phyloP scores from a whole-genome alignment of 2,329 filamentous ascomycete genomes.

The Diaporthe citri region DNA sequence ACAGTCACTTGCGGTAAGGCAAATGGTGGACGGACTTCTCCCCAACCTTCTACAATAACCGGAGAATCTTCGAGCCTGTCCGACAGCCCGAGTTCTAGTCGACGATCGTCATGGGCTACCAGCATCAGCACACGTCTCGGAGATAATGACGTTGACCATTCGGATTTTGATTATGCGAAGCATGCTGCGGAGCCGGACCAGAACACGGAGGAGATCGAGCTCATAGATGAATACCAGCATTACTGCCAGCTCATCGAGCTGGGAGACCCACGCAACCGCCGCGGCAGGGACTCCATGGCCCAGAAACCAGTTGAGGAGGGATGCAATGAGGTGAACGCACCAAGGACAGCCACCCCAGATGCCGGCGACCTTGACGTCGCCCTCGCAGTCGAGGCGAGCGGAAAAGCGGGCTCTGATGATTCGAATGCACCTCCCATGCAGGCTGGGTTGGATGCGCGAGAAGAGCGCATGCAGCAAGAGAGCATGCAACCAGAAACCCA shows the following conservation, averaged over 20 bases:
- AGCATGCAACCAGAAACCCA: neutral
- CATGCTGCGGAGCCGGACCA: rapidly evolving
- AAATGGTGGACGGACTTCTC: neutral
- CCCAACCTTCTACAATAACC: neutral
- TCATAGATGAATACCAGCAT: neutral
- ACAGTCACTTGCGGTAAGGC: too few species aligned
- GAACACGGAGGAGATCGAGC: too few species aligned
- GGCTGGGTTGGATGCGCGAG: neutral
- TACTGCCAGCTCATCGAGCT: neutral
- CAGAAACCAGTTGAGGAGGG: neutral
- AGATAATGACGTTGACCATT: neutral
- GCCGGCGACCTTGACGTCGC: too few species aligned
- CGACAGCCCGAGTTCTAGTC: neutral
- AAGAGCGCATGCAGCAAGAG: neutral
- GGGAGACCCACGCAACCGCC: neutral
- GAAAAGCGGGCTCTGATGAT: neutral
- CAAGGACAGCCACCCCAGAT: too few species aligned
- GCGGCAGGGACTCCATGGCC: neutral
- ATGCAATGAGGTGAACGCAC: neutral
- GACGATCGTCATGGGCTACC: slow-evolving; percentile 17
- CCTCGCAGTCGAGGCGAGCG: too few species aligned
- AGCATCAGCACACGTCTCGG: neutral
- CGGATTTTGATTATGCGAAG: neutral
- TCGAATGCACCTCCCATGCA: neutral
- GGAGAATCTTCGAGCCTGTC: neutral